Percentiles rank a stretch among this genome's conserved stretches.
phyloP scores from a whole-genome alignment of 495 filamentous ascomycete species.

The Penicillium fimorum region DNA sequence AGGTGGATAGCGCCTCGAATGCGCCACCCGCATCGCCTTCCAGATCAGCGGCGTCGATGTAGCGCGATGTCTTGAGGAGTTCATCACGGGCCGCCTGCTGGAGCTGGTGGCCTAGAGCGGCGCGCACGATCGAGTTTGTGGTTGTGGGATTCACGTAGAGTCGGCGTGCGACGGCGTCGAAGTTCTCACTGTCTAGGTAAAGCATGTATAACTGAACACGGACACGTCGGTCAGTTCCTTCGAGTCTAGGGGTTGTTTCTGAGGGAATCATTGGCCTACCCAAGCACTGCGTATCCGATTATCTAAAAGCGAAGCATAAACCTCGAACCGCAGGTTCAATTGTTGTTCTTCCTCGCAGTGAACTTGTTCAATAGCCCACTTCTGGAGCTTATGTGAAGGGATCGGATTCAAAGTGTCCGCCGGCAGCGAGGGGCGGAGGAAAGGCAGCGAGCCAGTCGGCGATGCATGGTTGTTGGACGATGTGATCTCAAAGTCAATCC shows the following conservation, averaged over 20 bases:
- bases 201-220: slow-evolving; percentile 66
- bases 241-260: not conserved
- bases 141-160: slow-evolving; percentile 70
- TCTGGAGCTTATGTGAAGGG: slow-evolving; percentile 63
- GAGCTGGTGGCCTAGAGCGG: slow-evolving; percentile 61
- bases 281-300: slow-evolving; percentile 80
- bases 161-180: slow-evolving; percentile 56
- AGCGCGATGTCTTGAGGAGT: slow-evolving; percentile 61
- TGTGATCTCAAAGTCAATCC: slow-evolving; percentile 64
- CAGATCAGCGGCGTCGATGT: slow-evolving; percentile 61
- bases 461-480: slow-evolving; percentile 91
- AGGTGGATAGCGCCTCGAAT: slow-evolving; percentile 67
- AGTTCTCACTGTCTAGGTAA: slow-evolving; percentile 70
- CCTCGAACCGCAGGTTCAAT: slow-evolving; percentile 63
- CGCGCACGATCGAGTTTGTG: slow-evolving; percentile 59
- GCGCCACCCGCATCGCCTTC: slow-evolving; percentile 69
- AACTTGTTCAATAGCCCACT: slow-evolving; percentile 61
- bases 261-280: slow-evolving; percentile 46
- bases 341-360: slow-evolving; percentile 51
- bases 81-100: slow-evolving; percentile 68
- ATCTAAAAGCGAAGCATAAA: slow-evolving; percentile 80
- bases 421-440: slow-evolving; percentile 63
- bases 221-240: not conserved
- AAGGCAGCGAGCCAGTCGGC: slow-evolving; percentile 81
- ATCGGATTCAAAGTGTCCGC: slow-evolving; percentile 45